Base-by-base conservation (phyloP, 1,284 basidiomycete genomes). In the Rhodotorula mucilaginosa region DNA sequence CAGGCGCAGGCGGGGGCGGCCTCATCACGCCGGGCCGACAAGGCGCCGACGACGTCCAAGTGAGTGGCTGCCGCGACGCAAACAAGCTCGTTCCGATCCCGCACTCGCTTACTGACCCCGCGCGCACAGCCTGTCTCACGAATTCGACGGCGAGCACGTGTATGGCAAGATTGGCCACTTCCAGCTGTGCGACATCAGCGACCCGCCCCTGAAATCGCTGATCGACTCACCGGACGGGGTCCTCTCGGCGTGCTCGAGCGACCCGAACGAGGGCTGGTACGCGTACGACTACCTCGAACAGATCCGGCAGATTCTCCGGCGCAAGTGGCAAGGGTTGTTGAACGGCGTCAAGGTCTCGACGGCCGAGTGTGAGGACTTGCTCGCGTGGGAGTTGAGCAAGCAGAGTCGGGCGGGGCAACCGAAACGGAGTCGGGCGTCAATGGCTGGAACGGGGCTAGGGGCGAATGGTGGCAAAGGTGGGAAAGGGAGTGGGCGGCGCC, bases 101-200 rank as follows among this genome's bases (percentile, higher is more conserved):
- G 19, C 29, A 23, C 47, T 10, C 44, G 48, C 63, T 8, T 2
- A 56, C 54, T 60, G 39, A 52, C 39, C 72, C 7, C 13, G 15
- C 44, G 15, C 56, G 2, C 26, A 0, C 51, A 74, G 58, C n/a
- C 63, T 26, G 49, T 89, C 89, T 1, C 93, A 97, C 81, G 86
- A 93, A 51, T 99, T 98, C 79, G 93, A 99, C 80, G 97, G 96
- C 0, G 80, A 87, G 71, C 87, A 87, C 8, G 81, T 91, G 48
- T 88, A 89, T 66, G 89, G 89, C 73, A 89, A 93, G 80, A 88
- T 90, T 0, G 92, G 92, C 10, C 90, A 93, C 26, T 99, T 93
- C 81, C 95, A 97, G 81, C 84, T 99, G 10, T 91, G 91, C 80
- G 96, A 99, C 80, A 91, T 99, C 71, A 82, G 84, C 16, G 97